phyloP scores from a whole-genome alignment of 1,284 basidiomycete species.

The Boletus sp. region DNA sequence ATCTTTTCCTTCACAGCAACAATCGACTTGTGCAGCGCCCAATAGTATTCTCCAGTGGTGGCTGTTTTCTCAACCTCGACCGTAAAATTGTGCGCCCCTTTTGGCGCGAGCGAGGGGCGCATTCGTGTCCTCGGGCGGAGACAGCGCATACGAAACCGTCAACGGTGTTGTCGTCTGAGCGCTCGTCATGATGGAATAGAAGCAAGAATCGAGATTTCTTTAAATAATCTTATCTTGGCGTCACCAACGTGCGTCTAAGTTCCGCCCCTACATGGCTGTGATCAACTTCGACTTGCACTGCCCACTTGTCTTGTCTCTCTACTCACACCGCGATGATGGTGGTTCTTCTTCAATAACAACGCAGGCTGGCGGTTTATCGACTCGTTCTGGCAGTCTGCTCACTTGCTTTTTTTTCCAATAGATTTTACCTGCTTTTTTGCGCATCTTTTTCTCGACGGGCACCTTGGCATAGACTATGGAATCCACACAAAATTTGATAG shows the following conservation, averaged over 20 bases:
- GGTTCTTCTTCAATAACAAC: constrained; percentile 34
- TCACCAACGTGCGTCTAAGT: background rate
- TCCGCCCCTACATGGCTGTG: background rate
- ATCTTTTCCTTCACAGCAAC: constrained; percentile 46
- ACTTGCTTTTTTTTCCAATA: constrained; percentile 3
- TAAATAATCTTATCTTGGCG: constrained; percentile 25
- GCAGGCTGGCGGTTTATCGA: constrained; percentile 21
- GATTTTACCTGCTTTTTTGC: background rate
- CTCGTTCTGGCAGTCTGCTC: background rate
- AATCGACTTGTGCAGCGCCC: constrained; percentile 46
- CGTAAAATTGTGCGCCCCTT: constrained; percentile 27
- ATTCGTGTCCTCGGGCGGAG: constrained; percentile 37
- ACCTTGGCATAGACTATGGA: constrained; percentile 25
- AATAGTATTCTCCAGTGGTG: constrained; percentile 44
- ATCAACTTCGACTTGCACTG: constrained; percentile 22
- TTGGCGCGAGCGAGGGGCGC: constrained; percentile 21
- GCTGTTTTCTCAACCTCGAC: constrained; percentile 20
- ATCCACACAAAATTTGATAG: constrained; percentile 14
- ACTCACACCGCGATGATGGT: constrained; percentile 33
- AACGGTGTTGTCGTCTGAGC: constrained; percentile 29
- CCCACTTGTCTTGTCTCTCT: too few relatives aligned
- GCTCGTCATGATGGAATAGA: constrained; percentile 32
- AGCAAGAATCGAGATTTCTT: background rate
- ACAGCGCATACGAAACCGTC: constrained; percentile 48
- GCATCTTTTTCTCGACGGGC: constrained; percentile 3